phyloP scores from a whole-genome alignment of 305 asterid species.

The Salvia sclarea region DNA sequence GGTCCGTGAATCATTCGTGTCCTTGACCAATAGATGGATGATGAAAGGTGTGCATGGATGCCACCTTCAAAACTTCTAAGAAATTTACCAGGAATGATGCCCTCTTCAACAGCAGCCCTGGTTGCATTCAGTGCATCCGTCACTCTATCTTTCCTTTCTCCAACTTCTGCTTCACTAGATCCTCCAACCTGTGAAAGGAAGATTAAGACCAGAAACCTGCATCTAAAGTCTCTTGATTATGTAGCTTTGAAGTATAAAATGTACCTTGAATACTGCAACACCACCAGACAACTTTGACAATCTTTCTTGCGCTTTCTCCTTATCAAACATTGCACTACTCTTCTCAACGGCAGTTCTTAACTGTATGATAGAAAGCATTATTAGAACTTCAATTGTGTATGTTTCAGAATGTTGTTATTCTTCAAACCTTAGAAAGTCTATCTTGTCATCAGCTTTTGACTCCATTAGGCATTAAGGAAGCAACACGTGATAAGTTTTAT shows the following conservation, averaged over 20 bases:
- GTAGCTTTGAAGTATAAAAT: conserved; percentile 25
- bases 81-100: conserved; percentile 75
- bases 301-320: conserved; percentile 91
- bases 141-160: conserved; percentile 92
- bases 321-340: conserved; percentile 73
- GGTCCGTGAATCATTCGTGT: too few species aligned
- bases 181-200: conserved; percentile 76
- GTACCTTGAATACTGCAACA: conserved; percentile 92
- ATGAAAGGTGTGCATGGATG: background rate
- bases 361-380: conserved; percentile 42
- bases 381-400: conserved; percentile 9
- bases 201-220: conserved; percentile 28
- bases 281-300: conserved; percentile 94
- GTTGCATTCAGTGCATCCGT: conserved; percentile 94
- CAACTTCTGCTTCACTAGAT: conserved; percentile 81
- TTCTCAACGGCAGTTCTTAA: conserved; percentile 68
- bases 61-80: conserved; percentile 8
- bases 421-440: conserved; percentile 7
- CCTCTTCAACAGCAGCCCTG: conserved; percentile 93
- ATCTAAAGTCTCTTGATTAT: conserved; percentile 14
- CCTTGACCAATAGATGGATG: too few species aligned
- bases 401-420: background rate
- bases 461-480: conserved; percentile 3
- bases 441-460: background rate
- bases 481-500: background rate